Evolutionary conservation across 1,284 basidiomycete species (phyloP).

Genomic region (Ganoderma boninense): DNA sequence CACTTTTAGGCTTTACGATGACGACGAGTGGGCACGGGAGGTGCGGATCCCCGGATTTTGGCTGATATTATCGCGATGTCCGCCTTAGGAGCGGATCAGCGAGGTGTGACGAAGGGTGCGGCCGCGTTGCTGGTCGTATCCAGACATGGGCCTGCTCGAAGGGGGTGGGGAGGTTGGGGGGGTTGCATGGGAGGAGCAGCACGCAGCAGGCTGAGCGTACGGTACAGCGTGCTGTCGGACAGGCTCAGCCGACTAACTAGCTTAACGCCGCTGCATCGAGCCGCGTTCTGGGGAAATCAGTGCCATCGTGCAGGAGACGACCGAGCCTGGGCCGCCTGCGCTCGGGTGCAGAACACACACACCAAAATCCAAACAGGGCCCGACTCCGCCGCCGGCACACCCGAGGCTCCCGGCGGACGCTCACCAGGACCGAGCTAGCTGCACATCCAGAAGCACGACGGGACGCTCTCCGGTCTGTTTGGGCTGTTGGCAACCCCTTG

Average conservation of each 20-base stretch:
- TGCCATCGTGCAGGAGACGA: not conserved
- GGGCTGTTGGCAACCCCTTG: not conserved
- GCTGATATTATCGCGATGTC: constrained; percentile 1
- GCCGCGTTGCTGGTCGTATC: not conserved
- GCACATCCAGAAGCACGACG: not conserved
- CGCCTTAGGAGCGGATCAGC: constrained; percentile 8
- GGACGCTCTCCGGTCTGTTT: not conserved
- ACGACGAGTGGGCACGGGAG: not conserved
- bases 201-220: not conserved
- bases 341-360: not conserved
- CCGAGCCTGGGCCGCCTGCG: not conserved
- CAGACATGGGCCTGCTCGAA: not conserved
- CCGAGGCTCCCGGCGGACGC: not conserved
- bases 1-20: constrained; percentile 2
- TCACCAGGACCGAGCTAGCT: not conserved
- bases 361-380: not conserved
- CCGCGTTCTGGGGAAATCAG: not conserved
- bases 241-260: constrained; percentile 8
- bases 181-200: not conserved
- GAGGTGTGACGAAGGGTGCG: not conserved
- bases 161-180: not conserved
- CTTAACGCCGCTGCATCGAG: constrained; percentile 15
- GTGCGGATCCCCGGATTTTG: constrained; percentile 1
- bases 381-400: not conserved
- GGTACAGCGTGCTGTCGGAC: not conserved